These are phyloP conservation scores for Carpinus viminea DNA, from an alignment of 306 rosid species.

Conservation along the genomic window DNA sequence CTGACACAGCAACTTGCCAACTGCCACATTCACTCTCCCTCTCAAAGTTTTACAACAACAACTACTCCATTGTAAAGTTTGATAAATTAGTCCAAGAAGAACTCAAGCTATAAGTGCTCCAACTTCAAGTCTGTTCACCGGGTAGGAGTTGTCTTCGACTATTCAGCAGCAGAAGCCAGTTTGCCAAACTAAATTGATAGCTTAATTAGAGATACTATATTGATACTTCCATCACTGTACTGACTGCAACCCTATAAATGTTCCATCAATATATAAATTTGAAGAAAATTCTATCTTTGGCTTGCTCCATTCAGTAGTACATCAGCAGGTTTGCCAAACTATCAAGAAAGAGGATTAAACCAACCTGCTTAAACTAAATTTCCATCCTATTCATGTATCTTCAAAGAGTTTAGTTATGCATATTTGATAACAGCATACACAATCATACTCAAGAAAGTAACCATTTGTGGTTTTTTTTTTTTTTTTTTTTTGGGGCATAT, in stretches of 20 bases:
- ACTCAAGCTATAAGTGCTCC: not conserved
- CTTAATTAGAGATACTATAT: not conserved
- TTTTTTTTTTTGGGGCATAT: not conserved
- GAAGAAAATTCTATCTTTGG: not conserved
- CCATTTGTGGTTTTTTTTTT: not conserved
- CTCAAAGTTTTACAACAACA: not conserved
- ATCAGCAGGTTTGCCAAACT: not conserved
- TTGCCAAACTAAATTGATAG: not conserved
- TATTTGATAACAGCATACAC: conserved; percentile 20
- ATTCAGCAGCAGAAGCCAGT: not conserved
- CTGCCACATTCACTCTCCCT: not conserved
- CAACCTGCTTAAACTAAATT: not conserved
- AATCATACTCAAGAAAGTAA: not conserved
- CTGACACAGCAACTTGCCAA: not conserved
- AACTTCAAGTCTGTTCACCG: not conserved
- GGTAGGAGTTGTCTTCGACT: not conserved
- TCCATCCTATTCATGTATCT: not conserved
- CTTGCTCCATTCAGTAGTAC: not conserved
- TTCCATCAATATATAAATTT: not conserved
- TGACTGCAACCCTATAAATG: not conserved
- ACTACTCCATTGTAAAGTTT: not conserved
- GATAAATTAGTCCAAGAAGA: not conserved
- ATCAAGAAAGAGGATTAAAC: conserved; percentile 5
- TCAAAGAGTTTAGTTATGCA: conserved; percentile 12
- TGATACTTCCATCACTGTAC: not conserved